Evolutionary conservation across 148 eudicot species (phyloP), one percentile per base, ranked within the genome.

Genomic region (Agrostemma githago): DNA sequence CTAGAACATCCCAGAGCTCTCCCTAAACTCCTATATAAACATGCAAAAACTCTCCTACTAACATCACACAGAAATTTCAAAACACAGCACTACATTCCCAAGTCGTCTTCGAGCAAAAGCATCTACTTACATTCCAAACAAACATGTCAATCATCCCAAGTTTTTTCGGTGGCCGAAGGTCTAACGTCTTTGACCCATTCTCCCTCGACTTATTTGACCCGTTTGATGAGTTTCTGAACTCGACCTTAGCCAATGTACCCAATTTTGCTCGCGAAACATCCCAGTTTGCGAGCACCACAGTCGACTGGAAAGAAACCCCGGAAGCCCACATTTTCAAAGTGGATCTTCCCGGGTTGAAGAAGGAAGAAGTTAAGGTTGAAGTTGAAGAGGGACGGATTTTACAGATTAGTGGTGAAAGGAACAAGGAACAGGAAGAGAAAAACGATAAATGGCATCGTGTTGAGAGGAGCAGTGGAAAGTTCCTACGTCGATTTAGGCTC

Each of bases 241-340:
- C 84, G 2, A 48, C 70, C 6, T 59, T 84, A 5, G 60, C 81
- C 34, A 82, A 68, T 15, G 77, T 54, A 6, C 80, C 85, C 1
- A 8, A 34, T 39, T 76, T 82, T 3, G 83, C 79, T 1, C 54
- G 74, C 6, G 87, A 86, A 14, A 68, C 79, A 9, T 79, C 88
- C 3, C 83, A 82, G 15, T 83, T 86, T 0, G 84, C 84, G 0
- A 83, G 71, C 66, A 74, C 81, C 0, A 39, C 78, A 51, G 79
- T 86, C 1, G 86, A 86, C 38, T 85, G 88, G 86, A 85, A 85
- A 17, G 88, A 83, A 71, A 81, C 84, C 3, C 80, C 82, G 21
- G 86, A 85, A 74, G 81, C 84, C 5, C 88, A 86, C 4, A 62
- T 86, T 2, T 83, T 86, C 86, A 83, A 86, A 41, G 86, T 83